Conservation (phyloP, 2,329 filamentous ascomycete genomes). For the Epichloe elymi region DNA sequence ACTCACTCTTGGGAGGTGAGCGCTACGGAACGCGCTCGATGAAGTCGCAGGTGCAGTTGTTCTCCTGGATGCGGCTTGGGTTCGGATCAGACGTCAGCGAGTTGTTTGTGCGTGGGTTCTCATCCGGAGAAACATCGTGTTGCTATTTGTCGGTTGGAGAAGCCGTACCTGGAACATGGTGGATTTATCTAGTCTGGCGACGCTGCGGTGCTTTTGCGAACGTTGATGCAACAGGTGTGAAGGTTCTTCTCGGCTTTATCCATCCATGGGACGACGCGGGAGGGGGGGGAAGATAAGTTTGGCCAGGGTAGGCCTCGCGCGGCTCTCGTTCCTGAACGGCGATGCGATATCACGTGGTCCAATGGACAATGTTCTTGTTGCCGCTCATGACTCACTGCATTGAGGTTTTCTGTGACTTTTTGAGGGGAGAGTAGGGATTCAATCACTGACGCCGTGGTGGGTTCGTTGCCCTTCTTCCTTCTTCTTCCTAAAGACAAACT, state of each 20-base stretch:
- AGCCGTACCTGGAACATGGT: slow-evolving; percentile 10
- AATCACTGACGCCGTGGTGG: no score
- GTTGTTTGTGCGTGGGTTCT: not conserved
- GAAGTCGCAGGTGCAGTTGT: slow-evolving; percentile 64
- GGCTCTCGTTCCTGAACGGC: not conserved
- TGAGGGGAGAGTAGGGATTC: no score
- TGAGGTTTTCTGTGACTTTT: no score
- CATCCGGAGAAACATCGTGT: no score
- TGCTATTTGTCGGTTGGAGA: not conserved
- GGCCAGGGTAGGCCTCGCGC: not conserved
- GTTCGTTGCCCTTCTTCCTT: no score
- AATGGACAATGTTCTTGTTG: not conserved
- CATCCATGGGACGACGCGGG: no score
- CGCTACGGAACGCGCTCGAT: slow-evolving; percentile 72
- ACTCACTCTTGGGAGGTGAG: slow-evolving; percentile 60
- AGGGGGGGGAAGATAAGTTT: no score
- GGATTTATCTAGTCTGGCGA: no score
- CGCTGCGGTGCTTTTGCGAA: not conserved
- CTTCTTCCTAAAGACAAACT: no score
- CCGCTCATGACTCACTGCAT: no score
- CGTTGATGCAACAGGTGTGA: not conserved
- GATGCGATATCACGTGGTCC: not conserved
- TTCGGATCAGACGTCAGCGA: no score
- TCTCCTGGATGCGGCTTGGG: slow-evolving; percentile 53
- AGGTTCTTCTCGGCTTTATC: not conserved